phyloP scores from a whole-genome alignment of 2,329 filamentous ascomycete species.

The Colletotrichum chlorophyti region DNA sequence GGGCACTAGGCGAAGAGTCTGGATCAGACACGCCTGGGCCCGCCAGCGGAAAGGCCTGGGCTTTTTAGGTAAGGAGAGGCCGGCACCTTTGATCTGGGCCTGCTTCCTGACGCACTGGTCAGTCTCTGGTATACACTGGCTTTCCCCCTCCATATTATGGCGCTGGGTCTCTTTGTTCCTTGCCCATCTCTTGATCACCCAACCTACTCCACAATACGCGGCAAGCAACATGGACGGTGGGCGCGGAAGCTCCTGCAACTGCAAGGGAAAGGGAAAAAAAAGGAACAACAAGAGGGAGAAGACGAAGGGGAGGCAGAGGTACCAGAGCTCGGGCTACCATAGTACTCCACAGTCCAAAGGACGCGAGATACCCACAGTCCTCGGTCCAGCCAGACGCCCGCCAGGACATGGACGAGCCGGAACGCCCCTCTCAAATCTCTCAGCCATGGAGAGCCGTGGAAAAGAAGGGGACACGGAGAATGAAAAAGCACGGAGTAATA shows the following conservation, averaged over 20 bases:
- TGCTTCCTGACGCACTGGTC: slow-evolving; percentile 8
- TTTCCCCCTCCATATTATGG: not conserved
- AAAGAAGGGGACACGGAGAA: not conserved
- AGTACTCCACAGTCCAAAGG: not conserved
- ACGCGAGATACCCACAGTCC: slow-evolving; percentile 18
- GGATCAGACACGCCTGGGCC: not conserved
- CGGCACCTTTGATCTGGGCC: too few relatives aligned
- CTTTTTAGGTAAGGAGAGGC: too few relatives aligned
- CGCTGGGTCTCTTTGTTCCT: slow-evolving; percentile 16
- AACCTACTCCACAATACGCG: slow-evolving; percentile 5
- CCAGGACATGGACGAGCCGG: slow-evolving; percentile 10
- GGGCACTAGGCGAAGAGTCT: slow-evolving; percentile 3
- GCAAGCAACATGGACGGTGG: slow-evolving; percentile 4
- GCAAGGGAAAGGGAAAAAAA: slow-evolving; percentile 2
- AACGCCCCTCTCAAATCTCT: slow-evolving; percentile 15
- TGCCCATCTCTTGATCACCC: too few relatives aligned
- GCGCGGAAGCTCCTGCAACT: too few relatives aligned
- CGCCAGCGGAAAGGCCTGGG: too few relatives aligned
- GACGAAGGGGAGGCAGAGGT: not conserved
- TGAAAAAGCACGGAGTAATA: not conserved
- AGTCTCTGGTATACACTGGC: not conserved
- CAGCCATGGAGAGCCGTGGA: not conserved
- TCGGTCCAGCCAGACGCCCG: slow-evolving; percentile 25
- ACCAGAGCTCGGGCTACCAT: not conserved
- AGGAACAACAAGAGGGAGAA: not conserved